Base-by-base conservation (phyloP, 768 basidiomycete genomes). In the Tylopilus sp. region DNA sequence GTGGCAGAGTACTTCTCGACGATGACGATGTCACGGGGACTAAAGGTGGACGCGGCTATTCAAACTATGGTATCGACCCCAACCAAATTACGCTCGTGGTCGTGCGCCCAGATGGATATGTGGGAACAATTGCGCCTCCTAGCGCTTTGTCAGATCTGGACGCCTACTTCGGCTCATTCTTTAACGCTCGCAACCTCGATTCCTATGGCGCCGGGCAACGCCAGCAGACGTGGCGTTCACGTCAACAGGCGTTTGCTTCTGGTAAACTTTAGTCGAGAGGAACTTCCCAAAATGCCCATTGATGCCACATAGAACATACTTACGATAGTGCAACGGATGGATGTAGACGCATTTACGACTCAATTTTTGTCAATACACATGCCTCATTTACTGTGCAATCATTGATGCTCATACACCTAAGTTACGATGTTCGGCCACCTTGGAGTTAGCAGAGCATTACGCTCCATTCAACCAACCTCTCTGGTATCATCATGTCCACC, bases 141-240 rank as follows among this genome's bases (percentile, higher is more conserved):
- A 55, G 19, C 26, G 61, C 56, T 6, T 12, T 68, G 31, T 48
- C 48, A 12, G 72, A 74, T 16, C 38, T 87, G 41, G 68, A 74
- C 28, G 14, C 24, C 2, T 87, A 86, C 60, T 81, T 87, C 43
- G 62, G 65, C 1, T 60, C 63, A 2, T 84, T 86, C 57, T 69
- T 78, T 63, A 45, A 61, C 19, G 28, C 30, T 16, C 37, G 37
- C 12, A 37, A 37, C 19, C 37, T 37, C 12, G 37, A 37, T 12
- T 37, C 19, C 37, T 37, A 37, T 12, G 37, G 37, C 19, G 37
- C 19, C 21, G 37, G 37, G 19, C 37, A 37, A 21, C 6, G 37
- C 19, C 37, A 37, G 19, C 37, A 37, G 21, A 6, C 19, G 5
- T 21, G 37, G 40, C 40, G 21, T 25, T 22, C 21, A 13, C 40